Conservation (phyloP, 768 basidiomycete species). For the Boletales sp. region DNA sequence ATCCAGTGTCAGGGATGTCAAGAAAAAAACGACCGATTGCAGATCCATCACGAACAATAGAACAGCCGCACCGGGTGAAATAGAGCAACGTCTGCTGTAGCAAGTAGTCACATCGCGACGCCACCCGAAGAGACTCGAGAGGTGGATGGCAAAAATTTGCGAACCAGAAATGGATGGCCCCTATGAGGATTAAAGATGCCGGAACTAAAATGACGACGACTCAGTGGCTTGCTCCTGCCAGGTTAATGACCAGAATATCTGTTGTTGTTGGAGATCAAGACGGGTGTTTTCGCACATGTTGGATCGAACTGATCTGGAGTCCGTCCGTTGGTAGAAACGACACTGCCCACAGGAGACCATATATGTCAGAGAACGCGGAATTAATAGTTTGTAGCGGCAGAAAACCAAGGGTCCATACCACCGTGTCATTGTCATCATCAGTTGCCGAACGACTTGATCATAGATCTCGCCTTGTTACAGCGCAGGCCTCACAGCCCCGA, state of each 20-base stretch:
- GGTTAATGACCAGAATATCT: too few relatives aligned
- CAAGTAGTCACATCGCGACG: background rate
- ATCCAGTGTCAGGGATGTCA: conserved; percentile 21
- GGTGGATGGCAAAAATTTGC: background rate
- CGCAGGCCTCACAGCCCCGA: too few relatives aligned
- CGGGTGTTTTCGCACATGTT: too few relatives aligned
- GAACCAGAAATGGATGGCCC: too few relatives aligned
- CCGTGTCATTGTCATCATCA: background rate
- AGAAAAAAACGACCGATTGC: background rate
- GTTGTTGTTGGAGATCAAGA: background rate
- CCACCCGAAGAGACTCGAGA: background rate
- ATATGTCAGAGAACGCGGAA: conserved; percentile 1
- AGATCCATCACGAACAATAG: background rate
- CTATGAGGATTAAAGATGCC: too few relatives aligned
- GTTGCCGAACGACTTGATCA: background rate
- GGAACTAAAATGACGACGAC: background rate
- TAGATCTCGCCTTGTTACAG: background rate
- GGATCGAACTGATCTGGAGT: background rate
- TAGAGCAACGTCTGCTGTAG: background rate
- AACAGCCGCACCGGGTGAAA: background rate
- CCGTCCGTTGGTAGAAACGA: conserved; percentile 2
- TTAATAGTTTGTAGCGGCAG: background rate
- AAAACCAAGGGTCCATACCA: background rate
- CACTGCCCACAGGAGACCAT: background rate
- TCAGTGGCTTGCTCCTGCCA: too few relatives aligned